Evolutionary conservation across 1,284 basidiomycete genomes (phyloP).

Genomic region (Austroboletus novae-zelandiae): DNA sequence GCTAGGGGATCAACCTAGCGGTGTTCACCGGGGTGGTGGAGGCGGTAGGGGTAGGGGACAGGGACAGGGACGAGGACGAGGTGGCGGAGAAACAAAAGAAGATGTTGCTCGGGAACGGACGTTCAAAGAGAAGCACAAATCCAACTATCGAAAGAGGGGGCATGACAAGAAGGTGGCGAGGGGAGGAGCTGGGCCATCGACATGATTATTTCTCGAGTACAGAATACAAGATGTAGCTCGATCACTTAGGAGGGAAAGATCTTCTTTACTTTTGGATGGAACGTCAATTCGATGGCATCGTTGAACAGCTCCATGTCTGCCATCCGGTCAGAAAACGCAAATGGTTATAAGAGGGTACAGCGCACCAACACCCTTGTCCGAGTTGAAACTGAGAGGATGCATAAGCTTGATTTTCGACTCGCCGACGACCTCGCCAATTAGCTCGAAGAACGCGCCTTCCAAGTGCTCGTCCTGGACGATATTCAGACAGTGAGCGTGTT

Average conservation of each 20-base stretch:
- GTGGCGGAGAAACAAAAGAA: constrained; percentile 32
- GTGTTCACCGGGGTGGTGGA: constrained; percentile 25
- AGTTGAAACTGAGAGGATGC: constrained; percentile 57
- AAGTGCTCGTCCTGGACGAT: constrained; percentile 46
- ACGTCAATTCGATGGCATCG: constrained; percentile 61
- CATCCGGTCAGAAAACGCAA: constrained; percentile 4
- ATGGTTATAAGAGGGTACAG: neutral
- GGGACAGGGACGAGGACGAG: constrained; percentile 35
- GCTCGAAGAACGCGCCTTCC: constrained; percentile 65
- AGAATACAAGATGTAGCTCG: neutral
- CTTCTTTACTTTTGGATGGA: constrained; percentile 57
- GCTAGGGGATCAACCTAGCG: constrained; percentile 12
- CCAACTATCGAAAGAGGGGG: constrained; percentile 65
- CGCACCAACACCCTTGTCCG: constrained; percentile 58
- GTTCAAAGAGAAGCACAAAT: constrained; percentile 73
- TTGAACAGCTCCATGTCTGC: constrained; percentile 68
- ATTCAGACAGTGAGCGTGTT: neutral
- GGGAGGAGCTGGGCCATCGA: constrained; percentile 38
- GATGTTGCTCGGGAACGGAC: constrained; percentile 48
- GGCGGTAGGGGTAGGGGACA: constrained; percentile 33
- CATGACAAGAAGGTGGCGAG: constrained; percentile 76
- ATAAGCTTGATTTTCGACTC: constrained; percentile 63
- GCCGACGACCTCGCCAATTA: constrained; percentile 69
- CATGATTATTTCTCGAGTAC: neutral
- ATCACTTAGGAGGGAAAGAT: constrained; percentile 42